Percentiles rank a stretch among this genome's conserved stretches.
These are phyloP conservation scores for Nitzschia sp. DNA, from an alignment of 108 stramenopile species.

Conservation along the genomic window DNA sequence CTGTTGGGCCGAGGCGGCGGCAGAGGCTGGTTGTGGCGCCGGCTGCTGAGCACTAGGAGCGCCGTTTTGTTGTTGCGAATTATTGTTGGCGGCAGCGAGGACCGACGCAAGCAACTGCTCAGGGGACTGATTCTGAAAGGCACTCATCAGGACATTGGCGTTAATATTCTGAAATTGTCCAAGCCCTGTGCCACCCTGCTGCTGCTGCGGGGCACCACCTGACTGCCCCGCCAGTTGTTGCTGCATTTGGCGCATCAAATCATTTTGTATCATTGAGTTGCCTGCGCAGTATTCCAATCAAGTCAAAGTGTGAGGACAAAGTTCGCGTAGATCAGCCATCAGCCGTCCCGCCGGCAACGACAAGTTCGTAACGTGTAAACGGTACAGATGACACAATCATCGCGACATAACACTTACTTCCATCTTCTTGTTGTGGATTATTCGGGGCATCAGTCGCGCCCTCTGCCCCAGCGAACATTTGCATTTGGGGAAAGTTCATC, in stretches of 20 bases:
- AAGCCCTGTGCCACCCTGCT: not conserved
- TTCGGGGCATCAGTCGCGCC: not conserved
- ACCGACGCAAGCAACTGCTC: constrained; percentile 8
- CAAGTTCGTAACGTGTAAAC: too few species aligned
- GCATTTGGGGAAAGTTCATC: constrained; percentile 12
- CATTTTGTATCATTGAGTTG: not conserved
- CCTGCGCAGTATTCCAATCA: not conserved
- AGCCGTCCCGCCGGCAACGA: too few species aligned
- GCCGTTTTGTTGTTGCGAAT: not conserved
- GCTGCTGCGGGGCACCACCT: not conserved
- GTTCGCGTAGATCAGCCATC: too few species aligned
- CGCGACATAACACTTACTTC: too few species aligned
- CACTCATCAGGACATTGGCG: constrained; percentile 10
- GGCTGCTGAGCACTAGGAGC: not conserved
- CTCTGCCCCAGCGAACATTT: not conserved
- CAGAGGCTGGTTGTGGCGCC: not conserved
- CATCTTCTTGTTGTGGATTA: not conserved
- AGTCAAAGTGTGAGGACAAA: constrained; percentile 4
- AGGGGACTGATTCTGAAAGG: constrained; percentile 1
- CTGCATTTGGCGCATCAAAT: constrained; percentile 3
- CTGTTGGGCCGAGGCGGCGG: not conserved
- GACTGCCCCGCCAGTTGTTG: not conserved
- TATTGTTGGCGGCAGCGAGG: constrained; percentile 10
- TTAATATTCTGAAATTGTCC: constrained; percentile 13
- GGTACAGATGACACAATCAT: too few species aligned